Conservation (phyloP, 179 eudicot species). For the Gypsophila paniculata region DNA sequence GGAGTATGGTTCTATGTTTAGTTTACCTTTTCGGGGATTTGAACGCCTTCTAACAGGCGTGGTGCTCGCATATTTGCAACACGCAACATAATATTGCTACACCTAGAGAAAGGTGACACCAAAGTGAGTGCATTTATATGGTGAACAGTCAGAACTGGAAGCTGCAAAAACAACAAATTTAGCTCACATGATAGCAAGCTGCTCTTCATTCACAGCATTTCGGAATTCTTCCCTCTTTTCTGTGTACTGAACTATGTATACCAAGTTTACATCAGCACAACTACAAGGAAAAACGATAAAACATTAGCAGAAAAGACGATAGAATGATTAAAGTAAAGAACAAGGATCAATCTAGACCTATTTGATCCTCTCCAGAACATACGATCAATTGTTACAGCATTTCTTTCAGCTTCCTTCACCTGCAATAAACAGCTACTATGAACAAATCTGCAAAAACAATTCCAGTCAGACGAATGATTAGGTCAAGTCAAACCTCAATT, state of each 20-base stretch:
- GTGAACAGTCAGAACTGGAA: background rate
- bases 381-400: slow-evolving; percentile 12
- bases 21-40: slow-evolving; percentile 21
- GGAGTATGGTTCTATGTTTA: no score
- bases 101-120: slow-evolving; percentile 1
- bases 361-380: slow-evolving; percentile 16
- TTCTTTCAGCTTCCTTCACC: slow-evolving; percentile 18
- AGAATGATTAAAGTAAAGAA: background rate
- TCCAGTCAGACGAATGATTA: background rate
- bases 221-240: background rate
- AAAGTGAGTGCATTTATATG: background rate
- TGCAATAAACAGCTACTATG: background rate
- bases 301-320: background rate
- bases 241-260: background rate
- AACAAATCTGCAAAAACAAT: background rate
- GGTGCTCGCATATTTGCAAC: slow-evolving; percentile 11
- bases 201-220: background rate
- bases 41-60: slow-evolving; percentile 23
- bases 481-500: slow-evolving; percentile 31
- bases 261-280: background rate
- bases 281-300: background rate
- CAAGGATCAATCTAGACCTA: slow-evolving; percentile 10
- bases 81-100: slow-evolving; percentile 16
- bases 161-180: background rate
- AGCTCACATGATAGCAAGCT: slow-evolving; percentile 16